Evolutionary conservation across 129 eudicot species (phyloP).

Genomic region (Arctium lappa): DNA sequence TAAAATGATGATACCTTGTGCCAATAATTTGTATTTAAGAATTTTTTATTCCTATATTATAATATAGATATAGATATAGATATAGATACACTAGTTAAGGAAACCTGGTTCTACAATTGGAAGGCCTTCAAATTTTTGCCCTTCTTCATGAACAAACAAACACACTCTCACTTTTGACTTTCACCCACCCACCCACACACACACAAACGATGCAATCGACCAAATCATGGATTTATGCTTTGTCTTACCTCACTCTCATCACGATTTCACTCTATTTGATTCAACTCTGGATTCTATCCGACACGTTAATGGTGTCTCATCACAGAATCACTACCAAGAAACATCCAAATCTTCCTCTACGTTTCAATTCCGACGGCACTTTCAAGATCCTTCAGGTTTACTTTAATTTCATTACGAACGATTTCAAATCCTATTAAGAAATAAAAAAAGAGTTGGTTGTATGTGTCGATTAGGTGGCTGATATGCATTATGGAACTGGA

Average conservation of each 20-base stretch:
- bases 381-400: conserved; percentile 91
- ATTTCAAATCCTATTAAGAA: neutral
- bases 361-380: conserved; percentile 72
- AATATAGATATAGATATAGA: too few species aligned
- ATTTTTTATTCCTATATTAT: too few species aligned
- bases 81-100: too few species aligned
- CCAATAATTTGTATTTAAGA: too few species aligned
- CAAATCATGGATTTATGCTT: conserved; percentile 41
- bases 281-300: conserved; percentile 32
- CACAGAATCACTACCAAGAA: conserved; percentile 50
- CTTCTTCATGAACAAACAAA: neutral
- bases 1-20: too few species aligned
- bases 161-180: neutral
- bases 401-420: neutral
- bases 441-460: neutral
- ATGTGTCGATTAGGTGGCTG: conserved; percentile 68
- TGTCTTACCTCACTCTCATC: conserved; percentile 32
- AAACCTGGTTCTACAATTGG: neutral
- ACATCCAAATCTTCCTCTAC: conserved; percentile 61
- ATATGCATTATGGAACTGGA: conserved; percentile 96
- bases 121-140: neutral
- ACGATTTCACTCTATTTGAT: conserved; percentile 26
- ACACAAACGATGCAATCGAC: conserved; percentile 22
- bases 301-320: conserved; percentile 33
- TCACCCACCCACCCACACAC: neutral